phyloP scores from a whole-genome alignment of 2,329 filamentous ascomycete species.

The Ophiostoma perfectum region DNA sequence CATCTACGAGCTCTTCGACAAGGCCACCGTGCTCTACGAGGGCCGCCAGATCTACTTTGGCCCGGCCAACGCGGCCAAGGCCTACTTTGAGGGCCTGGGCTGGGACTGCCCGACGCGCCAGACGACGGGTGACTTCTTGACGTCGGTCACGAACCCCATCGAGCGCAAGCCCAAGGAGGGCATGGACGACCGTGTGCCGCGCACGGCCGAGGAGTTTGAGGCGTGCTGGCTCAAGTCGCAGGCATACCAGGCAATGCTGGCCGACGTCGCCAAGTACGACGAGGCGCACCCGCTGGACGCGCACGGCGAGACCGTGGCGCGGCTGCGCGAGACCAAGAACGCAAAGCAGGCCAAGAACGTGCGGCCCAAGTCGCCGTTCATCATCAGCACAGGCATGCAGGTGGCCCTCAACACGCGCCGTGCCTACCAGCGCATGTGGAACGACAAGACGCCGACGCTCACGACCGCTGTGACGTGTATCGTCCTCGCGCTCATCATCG shows the following conservation, averaged over 20 bases:
- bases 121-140: slow-evolving; percentile 67
- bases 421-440: slow-evolving; percentile 73
- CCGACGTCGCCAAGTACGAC: slow-evolving; percentile 53
- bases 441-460: slow-evolving; percentile 67
- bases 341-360: slow-evolving; percentile 50
- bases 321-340: slow-evolving; percentile 45
- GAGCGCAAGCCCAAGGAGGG: slow-evolving; percentile 48
- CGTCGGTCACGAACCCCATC: slow-evolving; percentile 57
- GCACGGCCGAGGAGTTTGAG: slow-evolving; percentile 58
- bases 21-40: slow-evolving; percentile 25
- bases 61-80: slow-evolving; percentile 51
- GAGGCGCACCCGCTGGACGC: slow-evolving; percentile 39
- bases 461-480: slow-evolving; percentile 78
- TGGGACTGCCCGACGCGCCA: slow-evolving; percentile 61
- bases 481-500: slow-evolving; percentile 39
- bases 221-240: slow-evolving; percentile 52
- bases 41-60: slow-evolving; percentile 49
- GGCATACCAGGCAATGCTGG: slow-evolving; percentile 47
- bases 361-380: slow-evolving; percentile 53
- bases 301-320: slow-evolving; percentile 38
- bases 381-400: slow-evolving; percentile 53
- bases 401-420: slow-evolving; percentile 52
- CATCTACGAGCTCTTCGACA: slow-evolving; percentile 40
- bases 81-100: slow-evolving; percentile 62
- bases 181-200: slow-evolving; percentile 51